Evolutionary conservation across 23 red algal genomes (phyloP).

Genomic region (Pyropia yezoensis): DNA sequence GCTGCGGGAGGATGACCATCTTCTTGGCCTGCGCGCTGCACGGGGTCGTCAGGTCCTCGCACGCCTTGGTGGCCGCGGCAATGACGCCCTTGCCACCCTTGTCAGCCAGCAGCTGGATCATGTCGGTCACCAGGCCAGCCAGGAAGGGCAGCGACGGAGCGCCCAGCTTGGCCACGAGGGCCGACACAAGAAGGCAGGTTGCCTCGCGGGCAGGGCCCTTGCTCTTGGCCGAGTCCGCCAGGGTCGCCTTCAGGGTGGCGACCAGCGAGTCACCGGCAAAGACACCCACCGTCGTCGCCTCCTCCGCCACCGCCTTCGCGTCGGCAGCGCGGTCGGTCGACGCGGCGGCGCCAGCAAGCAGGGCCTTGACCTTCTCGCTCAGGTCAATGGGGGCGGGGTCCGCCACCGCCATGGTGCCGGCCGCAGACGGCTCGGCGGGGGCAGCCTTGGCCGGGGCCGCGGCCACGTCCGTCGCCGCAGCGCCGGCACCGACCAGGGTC

Average conservation of each 20-base stretch:
- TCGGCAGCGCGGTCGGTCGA: no score
- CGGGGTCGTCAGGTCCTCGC: conserved; percentile 20
- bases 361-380: no score
- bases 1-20: conserved; percentile 23
- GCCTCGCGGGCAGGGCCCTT: conserved; percentile 36
- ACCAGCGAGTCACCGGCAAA: neutral
- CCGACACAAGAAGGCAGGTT: conserved; percentile 18
- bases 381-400: no score
- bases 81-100: conserved; percentile 51
- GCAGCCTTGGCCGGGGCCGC: no score
- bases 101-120: conserved; percentile 54
- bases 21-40: conserved; percentile 50
- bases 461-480: no score
- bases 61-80: conserved; percentile 19
- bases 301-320: no score
- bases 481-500: no score
- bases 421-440: no score
- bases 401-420: no score
- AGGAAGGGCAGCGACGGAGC: conserved; percentile 26
- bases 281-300: no score
- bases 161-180: conserved; percentile 13
- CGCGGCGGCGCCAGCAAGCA: no score
- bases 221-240: conserved; percentile 68
- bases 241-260: conserved; percentile 5
- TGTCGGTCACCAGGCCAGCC: conserved; percentile 12